Conservation (phyloP, 495 filamentous ascomycete genomes). For the Penicillium coprophilum region DNA sequence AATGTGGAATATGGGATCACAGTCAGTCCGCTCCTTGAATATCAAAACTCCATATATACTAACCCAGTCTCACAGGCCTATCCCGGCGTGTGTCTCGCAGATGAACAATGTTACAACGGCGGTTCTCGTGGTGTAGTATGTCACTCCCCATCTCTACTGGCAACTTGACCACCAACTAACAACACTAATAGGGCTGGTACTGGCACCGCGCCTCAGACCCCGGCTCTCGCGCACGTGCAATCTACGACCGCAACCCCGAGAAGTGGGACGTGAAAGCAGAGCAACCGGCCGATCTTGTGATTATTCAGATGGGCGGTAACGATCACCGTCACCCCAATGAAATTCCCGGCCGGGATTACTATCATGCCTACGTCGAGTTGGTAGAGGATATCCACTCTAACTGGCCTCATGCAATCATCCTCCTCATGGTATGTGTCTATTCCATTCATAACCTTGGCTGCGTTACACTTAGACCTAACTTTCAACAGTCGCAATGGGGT, state of each 20-base stretch:
- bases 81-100: constrained; percentile 60
- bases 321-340: constrained; percentile 62
- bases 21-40: constrained; percentile 14
- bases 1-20: constrained; percentile 64
- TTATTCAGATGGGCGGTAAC: constrained; percentile 70
- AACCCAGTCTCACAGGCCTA: constrained; percentile 40
- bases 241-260: constrained; percentile 56
- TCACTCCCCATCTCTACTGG: not conserved
- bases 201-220: constrained; percentile 67
- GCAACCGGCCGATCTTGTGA: constrained; percentile 61
- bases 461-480: not conserved
- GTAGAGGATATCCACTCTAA: constrained; percentile 60
- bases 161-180: constrained; percentile 4
- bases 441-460: not conserved
- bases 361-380: constrained; percentile 57
- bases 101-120: constrained; percentile 58
- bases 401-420: constrained; percentile 61
- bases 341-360: constrained; percentile 52
- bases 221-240: constrained; percentile 47
- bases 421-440: constrained; percentile 54
- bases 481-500: constrained; percentile 59
- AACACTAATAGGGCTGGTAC: constrained; percentile 50
- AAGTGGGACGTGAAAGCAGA: constrained; percentile 60
- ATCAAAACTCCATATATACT: not conserved
- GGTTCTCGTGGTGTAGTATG: constrained; percentile 34